A percentile compares a stretch with the other conserved stretches of the same genome.
Evolutionary conservation across 805 yeast species (phyloP).

Genomic region (Saccharomycopsis microspora): DNA sequence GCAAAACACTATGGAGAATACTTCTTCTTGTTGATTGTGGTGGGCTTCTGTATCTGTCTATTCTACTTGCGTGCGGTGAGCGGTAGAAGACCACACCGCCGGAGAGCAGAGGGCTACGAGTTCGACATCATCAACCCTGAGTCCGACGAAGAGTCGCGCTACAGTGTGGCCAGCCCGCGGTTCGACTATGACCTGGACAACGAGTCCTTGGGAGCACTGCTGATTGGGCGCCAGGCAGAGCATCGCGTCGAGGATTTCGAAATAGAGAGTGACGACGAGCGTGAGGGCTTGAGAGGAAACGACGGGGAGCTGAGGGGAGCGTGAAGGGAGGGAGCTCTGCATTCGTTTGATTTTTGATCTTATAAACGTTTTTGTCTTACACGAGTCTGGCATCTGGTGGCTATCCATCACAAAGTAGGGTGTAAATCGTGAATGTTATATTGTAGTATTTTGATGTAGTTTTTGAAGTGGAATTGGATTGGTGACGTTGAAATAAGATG

Average conservation of each 20-base stretch:
- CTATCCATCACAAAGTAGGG: no score
- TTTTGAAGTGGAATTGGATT: no score
- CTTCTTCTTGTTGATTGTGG: slow-evolving; percentile 43
- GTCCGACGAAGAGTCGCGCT: slow-evolving; percentile 24
- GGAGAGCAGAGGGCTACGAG: slow-evolving; percentile 63
- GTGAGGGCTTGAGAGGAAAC: no score
- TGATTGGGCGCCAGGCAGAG: background rate
- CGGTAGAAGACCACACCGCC: slow-evolving; percentile 30
- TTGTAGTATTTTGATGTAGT: no score
- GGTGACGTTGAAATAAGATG: no score
- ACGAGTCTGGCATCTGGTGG: no score
- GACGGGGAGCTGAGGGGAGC: no score
- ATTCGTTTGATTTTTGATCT: no score
- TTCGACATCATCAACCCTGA: slow-evolving; percentile 70
- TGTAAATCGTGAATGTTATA: no score
- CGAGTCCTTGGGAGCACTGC: slow-evolving; percentile 3
- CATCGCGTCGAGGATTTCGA: slow-evolving; percentile 14
- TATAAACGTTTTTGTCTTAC: no score
- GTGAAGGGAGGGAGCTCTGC: no score
- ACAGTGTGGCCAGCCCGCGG: slow-evolving; percentile 10
- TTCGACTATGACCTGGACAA: slow-evolving; percentile 16
- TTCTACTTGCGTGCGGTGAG: slow-evolving; percentile 34
- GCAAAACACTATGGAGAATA: slow-evolving; percentile 46
- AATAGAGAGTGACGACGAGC: slow-evolving; percentile 12
- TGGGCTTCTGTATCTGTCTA: slow-evolving; percentile 42